A percentile compares a stretch with the other conserved stretches of the same genome.
Conservation (phyloP, 2,329 filamentous ascomycete species). For the Pleurostoma richardsiae region DNA sequence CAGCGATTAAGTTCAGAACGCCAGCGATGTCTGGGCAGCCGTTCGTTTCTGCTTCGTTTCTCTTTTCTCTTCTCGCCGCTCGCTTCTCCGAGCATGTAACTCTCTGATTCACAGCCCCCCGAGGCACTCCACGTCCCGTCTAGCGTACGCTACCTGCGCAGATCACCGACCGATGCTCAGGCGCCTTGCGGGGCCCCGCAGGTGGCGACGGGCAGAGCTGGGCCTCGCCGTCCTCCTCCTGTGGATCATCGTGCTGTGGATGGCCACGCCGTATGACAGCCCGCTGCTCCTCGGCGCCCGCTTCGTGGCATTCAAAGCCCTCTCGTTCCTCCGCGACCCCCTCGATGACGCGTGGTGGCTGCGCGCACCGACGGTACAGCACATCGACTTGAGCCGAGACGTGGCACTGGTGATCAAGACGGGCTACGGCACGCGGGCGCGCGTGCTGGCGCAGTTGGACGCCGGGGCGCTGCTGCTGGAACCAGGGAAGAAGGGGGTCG, state of each 20-base stretch:
- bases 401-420: conserved; percentile 50
- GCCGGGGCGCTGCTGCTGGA: conserved; percentile 29
- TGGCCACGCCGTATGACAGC: conserved; percentile 22
- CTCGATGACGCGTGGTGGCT: conserved; percentile 35
- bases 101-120: no score
- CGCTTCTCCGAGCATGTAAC: no score
- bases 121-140: no score
- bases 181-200: conserved; percentile 7
- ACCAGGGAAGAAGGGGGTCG: conserved; percentile 24
- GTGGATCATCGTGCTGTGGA: conserved; percentile 13
- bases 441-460: conserved; percentile 39
- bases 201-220: conserved; percentile 2
- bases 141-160: no score
- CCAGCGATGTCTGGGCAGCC: no score
- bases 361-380: conserved; percentile 28
- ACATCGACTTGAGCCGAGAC: conserved; percentile 38
- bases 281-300: conserved; percentile 16
- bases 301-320: conserved; percentile 14
- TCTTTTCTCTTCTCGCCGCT: no score
- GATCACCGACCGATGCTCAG: no score
- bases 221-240: conserved; percentile 4
- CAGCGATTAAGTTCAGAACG: no score
- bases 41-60: no score
- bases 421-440: conserved; percentile 47
- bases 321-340: conserved; percentile 20